Base-by-base conservation (phyloP, 169 alveolate species). In the Plasmodium ovale region DNA sequence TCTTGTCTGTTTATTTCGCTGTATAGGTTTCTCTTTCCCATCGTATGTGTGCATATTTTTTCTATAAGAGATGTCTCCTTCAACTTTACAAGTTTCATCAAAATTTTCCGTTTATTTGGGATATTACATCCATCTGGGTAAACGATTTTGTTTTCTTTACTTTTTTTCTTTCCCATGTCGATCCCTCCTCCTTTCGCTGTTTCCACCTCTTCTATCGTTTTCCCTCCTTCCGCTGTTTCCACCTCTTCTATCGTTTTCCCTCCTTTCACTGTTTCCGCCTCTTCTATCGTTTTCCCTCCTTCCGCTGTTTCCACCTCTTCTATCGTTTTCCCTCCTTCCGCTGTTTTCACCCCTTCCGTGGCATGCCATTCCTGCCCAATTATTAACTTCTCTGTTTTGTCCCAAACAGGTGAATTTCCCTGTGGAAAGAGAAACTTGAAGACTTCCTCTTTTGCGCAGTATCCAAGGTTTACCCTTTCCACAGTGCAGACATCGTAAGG, bases 31-130 rank as follows among this genome's bases (percentile, higher is more conserved):
- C 47, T 77, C 23, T 77, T 64, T 54, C 59, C 12, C 12, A n/a
- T n/a, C 23, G 77, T 77, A 68, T 77, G 53, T 37, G 53, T 77
- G 1, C 54, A n/a, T 16, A 77, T 77, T 1, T 68, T 60, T 53
- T 77, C 88, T 21, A 77, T 42, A 31, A 60, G 29, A 14, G 49
- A 27, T 14, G 29, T 59, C 4, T 77, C 64, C 2, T 25, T 14
- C 7, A 77, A 73, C 10, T 23, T 77, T 7, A 77, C 62, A 31
- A 27, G 27, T 27, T 53, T 39, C 7, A 77, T 9, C n/a, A 58
- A 65, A 3, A 73, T 21, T 73, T 16, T 16, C 3, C 33, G 2
- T 7, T 29, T 9, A 31, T 1, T 14, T 62, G n/a, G n/a, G n/a
- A n/a, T n/a, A n/a, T n/a, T n/a, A n/a, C n/a, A n/a, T n/a, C n/a